Evolutionary conservation across 805 yeast species (phyloP), one percentile per base, ranked within the genome.

Genomic region (Candida ponderosae): DNA sequence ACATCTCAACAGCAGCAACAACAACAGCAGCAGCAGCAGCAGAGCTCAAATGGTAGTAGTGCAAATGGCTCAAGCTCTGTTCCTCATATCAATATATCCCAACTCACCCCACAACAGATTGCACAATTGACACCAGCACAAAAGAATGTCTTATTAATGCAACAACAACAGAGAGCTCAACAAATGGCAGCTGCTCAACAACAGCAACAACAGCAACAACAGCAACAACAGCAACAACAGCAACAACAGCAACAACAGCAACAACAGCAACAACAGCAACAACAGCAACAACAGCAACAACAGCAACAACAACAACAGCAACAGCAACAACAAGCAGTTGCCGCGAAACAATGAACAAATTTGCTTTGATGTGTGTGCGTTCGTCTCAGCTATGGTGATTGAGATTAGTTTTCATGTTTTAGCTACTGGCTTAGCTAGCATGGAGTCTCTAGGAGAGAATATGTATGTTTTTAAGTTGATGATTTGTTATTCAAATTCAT

Each of bases 241-340:
- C 40, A 47, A 20, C 59, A 54, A 43, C 54, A 52, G 29, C 57
- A 53, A 38, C 52, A 57, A 43, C 47, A 46, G 32, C 54, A 51
- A 31, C 52, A 45, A 23, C 55, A 48, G 36, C 26, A 33, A 21
- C 35, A 42, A 34, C 13, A 39, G 40, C 33, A 42, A 34, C 53
- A 43, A 28, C 57, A 50, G 41, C 59, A 54, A 21, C 53, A 54
- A 31, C 43, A 45, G 32, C 45, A 48, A 29, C 53, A 41, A 27
- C 35, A 35, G 32, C 40, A 16, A 24, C n/a, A 16, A 14, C 28
- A 31, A 8, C 40, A 28, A 18, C 20, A 18, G 21, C 19, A 31
- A 26, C 29, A 36, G 20, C 43, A 36, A 31, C 38, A 38, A 19
- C 45, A 41, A 32, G 34, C n/a, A 34, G 8, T 18, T 31, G 30